phyloP scores from a whole-genome alignment of 192 early-diverging fungal genomes.

The Lunasporangiospora selenospora region DNA sequence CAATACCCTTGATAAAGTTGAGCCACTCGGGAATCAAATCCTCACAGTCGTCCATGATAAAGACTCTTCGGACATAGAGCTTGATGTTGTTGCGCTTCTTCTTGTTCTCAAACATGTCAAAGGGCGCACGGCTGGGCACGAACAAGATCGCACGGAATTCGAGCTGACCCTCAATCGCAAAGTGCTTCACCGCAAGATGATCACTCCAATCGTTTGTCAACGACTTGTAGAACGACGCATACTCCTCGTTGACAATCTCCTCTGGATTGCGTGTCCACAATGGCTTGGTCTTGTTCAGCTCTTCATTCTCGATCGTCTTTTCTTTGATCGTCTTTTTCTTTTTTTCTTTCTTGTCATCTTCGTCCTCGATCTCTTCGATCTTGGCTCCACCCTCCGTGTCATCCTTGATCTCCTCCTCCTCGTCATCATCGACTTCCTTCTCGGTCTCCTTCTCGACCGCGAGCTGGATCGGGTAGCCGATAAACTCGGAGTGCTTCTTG shows the following conservation, averaged over 20 bases:
- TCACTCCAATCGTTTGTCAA: constrained; percentile 98
- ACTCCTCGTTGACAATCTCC: constrained; percentile 91
- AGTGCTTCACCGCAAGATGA: constrained; percentile 93
- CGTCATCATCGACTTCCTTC: constrained; percentile 95
- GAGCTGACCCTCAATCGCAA: constrained; percentile 96
- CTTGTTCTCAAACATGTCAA: constrained; percentile 94
- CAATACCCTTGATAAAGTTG: constrained; percentile 97
- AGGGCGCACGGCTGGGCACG: constrained; percentile 91
- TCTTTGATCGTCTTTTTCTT: constrained; percentile 49
- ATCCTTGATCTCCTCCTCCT: constrained; percentile 66
- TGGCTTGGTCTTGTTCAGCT: constrained; percentile 97
- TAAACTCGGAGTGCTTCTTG: constrained; percentile 99
- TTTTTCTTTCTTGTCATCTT: constrained; percentile 39
- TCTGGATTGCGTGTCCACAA: constrained; percentile 98
- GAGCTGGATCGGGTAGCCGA: constrained; percentile 97
- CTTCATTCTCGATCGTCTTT: constrained; percentile 50
- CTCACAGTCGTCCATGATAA: constrained; percentile 99
- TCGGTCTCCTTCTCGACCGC: constrained; percentile 94
- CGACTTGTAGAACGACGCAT: constrained; percentile 95
- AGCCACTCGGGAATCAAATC: constrained; percentile 98
- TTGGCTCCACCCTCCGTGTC: constrained; percentile 9
- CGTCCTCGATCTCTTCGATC: constrained; percentile 35
- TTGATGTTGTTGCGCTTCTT: constrained; percentile 99
- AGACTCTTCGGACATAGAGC: constrained; percentile 97
- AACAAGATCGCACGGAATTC: constrained; percentile 97